These are phyloP conservation scores for Euclidium syriacum DNA, from an alignment of 345 rosid genomes.

Conservation along the genomic window DNA sequence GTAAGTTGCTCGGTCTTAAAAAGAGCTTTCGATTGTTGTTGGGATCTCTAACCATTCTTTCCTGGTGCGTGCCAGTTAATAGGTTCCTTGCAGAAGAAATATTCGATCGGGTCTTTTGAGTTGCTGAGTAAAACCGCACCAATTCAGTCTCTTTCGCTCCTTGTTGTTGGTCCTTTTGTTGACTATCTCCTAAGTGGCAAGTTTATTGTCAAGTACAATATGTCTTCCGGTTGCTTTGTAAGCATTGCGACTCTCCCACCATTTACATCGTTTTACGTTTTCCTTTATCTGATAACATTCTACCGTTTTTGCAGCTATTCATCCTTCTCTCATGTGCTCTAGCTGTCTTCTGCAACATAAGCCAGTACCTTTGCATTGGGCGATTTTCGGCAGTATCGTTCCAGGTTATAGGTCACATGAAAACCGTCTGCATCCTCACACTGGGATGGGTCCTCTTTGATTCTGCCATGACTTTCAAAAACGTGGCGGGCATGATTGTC, in stretches of 20 bases:
- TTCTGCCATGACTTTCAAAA: slow-evolving; percentile 74
- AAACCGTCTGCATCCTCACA: slow-evolving; percentile 79
- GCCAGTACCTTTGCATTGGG: slow-evolving; percentile 96
- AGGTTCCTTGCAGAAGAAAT: slow-evolving; percentile 88
- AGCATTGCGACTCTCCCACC: slow-evolving; percentile 28
- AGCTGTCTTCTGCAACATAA: slow-evolving; percentile 95
- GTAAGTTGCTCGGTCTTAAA: too few relatives aligned
- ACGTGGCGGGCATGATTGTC: slow-evolving; percentile 73
- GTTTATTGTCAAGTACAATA: slow-evolving; percentile 52
- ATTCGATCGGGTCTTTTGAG: slow-evolving; percentile 87
- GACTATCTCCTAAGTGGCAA: slow-evolving; percentile 76
- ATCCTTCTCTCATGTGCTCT: slow-evolving; percentile 71
- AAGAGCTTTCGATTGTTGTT: too few relatives aligned
- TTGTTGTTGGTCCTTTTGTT: slow-evolving; percentile 68
- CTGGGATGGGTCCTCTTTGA: slow-evolving; percentile 92
- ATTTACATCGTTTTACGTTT: neutral
- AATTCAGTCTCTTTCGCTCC: slow-evolving; percentile 82
- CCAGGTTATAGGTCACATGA: slow-evolving; percentile 98
- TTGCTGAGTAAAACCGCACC: slow-evolving; percentile 88
- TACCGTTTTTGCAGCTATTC: slow-evolving; percentile 53
- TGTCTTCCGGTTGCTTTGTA: slow-evolving; percentile 72
- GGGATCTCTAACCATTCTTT: too few relatives aligned
- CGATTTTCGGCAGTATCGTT: slow-evolving; percentile 90
- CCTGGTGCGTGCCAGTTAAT: slow-evolving; percentile 73
- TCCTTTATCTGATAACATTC: neutral